These are phyloP conservation scores for Bruguiera sexangula DNA, from an alignment of 345 rosid species.

Conservation along the genomic window DNA sequence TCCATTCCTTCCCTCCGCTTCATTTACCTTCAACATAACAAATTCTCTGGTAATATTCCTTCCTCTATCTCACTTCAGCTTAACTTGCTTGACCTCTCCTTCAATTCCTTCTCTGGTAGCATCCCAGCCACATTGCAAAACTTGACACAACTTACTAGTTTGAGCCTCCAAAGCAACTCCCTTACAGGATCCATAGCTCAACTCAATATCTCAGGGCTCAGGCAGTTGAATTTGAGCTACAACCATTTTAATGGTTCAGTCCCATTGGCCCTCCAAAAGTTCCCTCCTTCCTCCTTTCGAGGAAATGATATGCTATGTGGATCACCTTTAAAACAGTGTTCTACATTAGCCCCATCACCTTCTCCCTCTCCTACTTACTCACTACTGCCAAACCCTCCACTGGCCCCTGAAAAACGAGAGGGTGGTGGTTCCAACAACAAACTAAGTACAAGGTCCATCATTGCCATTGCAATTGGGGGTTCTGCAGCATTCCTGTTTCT, in stretches of 20 bases:
- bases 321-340: conserved; percentile 56
- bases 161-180: conserved; percentile 67
- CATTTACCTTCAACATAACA: conserved; percentile 70
- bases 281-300: conserved; percentile 63
- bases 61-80: conserved; percentile 47
- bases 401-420: conserved; percentile 21
- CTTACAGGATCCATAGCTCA: conserved; percentile 64
- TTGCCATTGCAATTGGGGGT: conserved; percentile 67
- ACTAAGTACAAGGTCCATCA: conserved; percentile 48
- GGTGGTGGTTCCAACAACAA: conserved; percentile 35
- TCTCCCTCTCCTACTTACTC: conserved; percentile 30
- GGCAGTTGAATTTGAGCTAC: conserved; percentile 66
- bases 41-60: conserved; percentile 74
- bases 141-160: conserved; percentile 48
- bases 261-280: conserved; percentile 59
- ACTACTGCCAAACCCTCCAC: conserved; percentile 15
- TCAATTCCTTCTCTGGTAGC: conserved; percentile 60
- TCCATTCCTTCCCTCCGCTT: conserved; percentile 68
- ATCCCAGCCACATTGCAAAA: conserved; percentile 56
- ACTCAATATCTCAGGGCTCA: conserved; percentile 47
- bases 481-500: conserved; percentile 44
- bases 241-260: conserved; percentile 74
- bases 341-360: conserved; percentile 41
- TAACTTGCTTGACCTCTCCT: conserved; percentile 65
- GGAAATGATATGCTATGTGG: conserved; percentile 74